A percentile compares a stretch with the other conserved stretches of the same genome.
These are phyloP conservation scores for Trebouxia gelatinosa DNA, from an alignment of 163 green algal species.

Conservation along the genomic window DNA sequence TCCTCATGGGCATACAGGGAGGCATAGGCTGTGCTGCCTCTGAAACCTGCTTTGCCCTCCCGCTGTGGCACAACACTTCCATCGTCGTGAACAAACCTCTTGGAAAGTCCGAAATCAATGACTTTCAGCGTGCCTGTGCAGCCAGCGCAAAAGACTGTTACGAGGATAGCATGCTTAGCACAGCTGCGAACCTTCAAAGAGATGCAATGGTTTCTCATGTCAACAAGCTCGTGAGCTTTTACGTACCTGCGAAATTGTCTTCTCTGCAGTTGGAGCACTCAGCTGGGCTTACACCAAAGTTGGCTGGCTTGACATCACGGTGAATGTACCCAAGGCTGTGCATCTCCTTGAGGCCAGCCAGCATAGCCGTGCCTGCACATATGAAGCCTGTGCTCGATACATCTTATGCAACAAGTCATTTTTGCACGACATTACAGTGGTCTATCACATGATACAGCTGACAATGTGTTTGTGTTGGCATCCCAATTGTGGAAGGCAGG, in stretches of 20 bases:
- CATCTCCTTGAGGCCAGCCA: slow-evolving; percentile 51
- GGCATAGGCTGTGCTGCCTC: slow-evolving; percentile 76
- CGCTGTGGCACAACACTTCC: slow-evolving; percentile 44
- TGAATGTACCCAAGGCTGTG: slow-evolving; percentile 58
- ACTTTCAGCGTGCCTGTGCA: slow-evolving; percentile 55
- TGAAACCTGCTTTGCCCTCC: slow-evolving; percentile 62
- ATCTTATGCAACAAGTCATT: neutral
- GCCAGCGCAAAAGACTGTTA: neutral
- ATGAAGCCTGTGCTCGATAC: neutral
- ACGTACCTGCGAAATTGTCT: slow-evolving; percentile 1
- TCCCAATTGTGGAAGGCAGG: neutral
- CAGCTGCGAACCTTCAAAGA: neutral
- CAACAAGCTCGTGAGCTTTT: neutral
- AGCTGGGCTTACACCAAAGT: slow-evolving; percentile 64
- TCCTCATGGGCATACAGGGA: slow-evolving; percentile 45
- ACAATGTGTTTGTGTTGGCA: neutral
- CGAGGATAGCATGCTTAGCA: neutral
- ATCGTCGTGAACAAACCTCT: slow-evolving; percentile 51
- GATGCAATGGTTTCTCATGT: neutral
- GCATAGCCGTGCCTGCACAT: slow-evolving; percentile 43
- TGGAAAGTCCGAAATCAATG: slow-evolving; percentile 82
- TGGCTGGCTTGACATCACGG: slow-evolving; percentile 84
- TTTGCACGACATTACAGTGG: neutral
- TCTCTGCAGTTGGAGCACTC: slow-evolving; percentile 9
- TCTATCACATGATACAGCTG: neutral